Conservation (phyloP, 768 basidiomycete species). For the Serpula lacrymans region DNA sequence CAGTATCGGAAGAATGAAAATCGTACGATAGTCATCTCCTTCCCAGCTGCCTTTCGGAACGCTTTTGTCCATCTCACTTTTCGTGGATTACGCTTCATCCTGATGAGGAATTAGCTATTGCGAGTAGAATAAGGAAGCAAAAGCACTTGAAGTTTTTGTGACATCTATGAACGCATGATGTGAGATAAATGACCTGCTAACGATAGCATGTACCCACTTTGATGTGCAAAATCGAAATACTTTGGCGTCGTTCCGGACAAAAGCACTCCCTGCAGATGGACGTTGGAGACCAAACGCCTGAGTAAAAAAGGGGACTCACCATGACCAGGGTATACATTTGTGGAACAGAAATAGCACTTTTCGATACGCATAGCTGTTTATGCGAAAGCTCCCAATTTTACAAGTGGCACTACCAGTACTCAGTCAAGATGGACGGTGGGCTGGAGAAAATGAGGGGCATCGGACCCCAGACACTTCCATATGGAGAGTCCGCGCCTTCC, state of each 20-base stretch:
- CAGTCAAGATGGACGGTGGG: too few species aligned
- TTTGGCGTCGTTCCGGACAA: constrained; percentile 98
- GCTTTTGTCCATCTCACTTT: constrained; percentile 99
- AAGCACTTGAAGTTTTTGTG: constrained; percentile 99
- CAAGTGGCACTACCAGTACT: too few species aligned
- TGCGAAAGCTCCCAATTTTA: too few species aligned
- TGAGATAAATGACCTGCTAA: constrained; percentile 8
- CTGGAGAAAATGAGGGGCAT: too few species aligned
- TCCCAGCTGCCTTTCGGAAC: constrained; percentile 96
- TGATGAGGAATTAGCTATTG: constrained; percentile 25
- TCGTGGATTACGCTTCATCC: constrained; percentile 99
- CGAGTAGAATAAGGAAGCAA: neutral
- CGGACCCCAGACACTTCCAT: too few species aligned
- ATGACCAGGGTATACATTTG: constrained; percentile 94
- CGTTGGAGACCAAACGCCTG: neutral
- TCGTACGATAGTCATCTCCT: constrained; percentile 97
- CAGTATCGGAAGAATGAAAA: neutral
- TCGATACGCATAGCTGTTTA: constrained; percentile 81
- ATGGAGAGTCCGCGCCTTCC: too few species aligned
- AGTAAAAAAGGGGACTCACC: constrained; percentile 43
- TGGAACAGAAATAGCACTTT: constrained; percentile 98
- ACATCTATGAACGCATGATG: constrained; percentile 53
- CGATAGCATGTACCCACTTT: constrained; percentile 56
- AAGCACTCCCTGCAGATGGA: constrained; percentile 66
- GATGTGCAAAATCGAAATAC: constrained; percentile 97